Base-by-base conservation (phyloP, 2,329 filamentous ascomycete species). In the Pleoardoris graminearum region DNA sequence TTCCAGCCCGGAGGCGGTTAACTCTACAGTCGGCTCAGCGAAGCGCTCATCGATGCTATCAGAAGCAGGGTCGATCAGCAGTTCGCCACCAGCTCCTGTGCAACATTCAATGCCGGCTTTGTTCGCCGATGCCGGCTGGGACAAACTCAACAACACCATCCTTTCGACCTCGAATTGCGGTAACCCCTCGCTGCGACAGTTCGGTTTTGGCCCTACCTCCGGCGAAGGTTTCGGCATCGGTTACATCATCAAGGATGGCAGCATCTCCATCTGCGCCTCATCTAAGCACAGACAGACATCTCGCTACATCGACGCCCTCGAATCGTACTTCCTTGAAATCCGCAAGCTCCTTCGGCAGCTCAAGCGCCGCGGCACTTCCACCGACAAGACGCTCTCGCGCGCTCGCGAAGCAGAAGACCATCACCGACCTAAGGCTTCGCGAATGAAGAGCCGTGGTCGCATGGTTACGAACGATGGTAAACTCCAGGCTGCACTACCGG, bases 91-190 rank as follows among this genome's bases (percentile, higher is more conserved):
- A 77, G 78, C 30, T 35, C 60, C 56, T n/a, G 57, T 69, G 23
- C 69, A 64, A 50, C 79, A 64, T 68, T 80, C 67, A 67, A 81
- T 93, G 65, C 94, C 94, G 0, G 78, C 86, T 5, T 82, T 99
- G 51, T 99, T 97, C 72, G 86, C 87, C 42, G 94, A 99, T 67
- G 64, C 82, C 1, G 94, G 93, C 42, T 99, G 92, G 91, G 93
- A 97, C 74, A 92, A 89, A 70, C 84, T 97, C 60, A 97, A 97
- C 78, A 95, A 84, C 58, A 97, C 93, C 7, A 90, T 97, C 59
- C 79, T 99, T 33, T 96, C 90, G 6, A 97, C 94, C 0, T 97
- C 92, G n/a, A 99, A 99, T 79, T 99, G 94, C 74, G 94, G 94
- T 53, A 99, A 97, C 74, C 94, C 94, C 0, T 91, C 88, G 0